A percentile compares a stretch with the other conserved stretches of the same genome.
These are phyloP conservation scores for Zea luxurians DNA, from an alignment of 176 grass and related monocot genomes.

Conservation along the genomic window DNA sequence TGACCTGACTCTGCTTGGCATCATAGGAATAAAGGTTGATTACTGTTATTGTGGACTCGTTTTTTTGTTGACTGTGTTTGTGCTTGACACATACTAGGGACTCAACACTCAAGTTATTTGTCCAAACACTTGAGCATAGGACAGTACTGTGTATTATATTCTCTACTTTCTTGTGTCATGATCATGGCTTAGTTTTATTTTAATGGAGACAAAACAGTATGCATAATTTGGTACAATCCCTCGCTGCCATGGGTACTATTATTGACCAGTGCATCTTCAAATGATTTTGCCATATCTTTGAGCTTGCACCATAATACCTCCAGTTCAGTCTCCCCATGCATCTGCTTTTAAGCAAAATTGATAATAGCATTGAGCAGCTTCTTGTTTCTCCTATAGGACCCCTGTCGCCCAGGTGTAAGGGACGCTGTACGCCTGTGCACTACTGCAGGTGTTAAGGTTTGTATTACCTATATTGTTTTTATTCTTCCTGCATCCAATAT, in stretches of 20 bases:
- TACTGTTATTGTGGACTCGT: conserved; percentile 31
- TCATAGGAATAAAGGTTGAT: conserved; percentile 91
- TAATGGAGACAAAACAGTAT: too few relatives aligned
- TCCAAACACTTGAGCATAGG: conserved; percentile 8
- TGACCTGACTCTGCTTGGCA: conserved; percentile 72
- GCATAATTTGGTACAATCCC: too few relatives aligned
- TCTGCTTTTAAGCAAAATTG: conserved; percentile 28
- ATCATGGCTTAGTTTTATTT: not conserved
- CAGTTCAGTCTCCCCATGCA: not conserved
- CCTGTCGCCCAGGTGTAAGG: conserved; percentile 85
- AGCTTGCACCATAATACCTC: not conserved
- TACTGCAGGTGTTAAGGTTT: conserved; percentile 79
- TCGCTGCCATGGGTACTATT: too few relatives aligned
- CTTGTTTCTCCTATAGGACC: conserved; percentile 54
- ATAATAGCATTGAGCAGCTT: conserved; percentile 20
- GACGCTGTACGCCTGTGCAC: conserved; percentile 80
- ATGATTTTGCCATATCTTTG: not conserved
- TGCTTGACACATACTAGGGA: not conserved
- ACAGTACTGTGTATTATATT: conserved; percentile 4
- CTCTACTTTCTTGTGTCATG: not conserved
- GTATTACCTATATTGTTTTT: conserved; percentile 10
- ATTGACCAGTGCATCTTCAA: too few relatives aligned
- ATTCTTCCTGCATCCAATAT: not conserved
- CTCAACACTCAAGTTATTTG: not conserved
- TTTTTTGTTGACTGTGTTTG: conserved; percentile 10